Evolutionary conservation across 2,329 filamentous ascomycete genomes (phyloP), one percentile per base, ranked within the genome.

Genomic region (Myriosclerotinia curreyana): DNA sequence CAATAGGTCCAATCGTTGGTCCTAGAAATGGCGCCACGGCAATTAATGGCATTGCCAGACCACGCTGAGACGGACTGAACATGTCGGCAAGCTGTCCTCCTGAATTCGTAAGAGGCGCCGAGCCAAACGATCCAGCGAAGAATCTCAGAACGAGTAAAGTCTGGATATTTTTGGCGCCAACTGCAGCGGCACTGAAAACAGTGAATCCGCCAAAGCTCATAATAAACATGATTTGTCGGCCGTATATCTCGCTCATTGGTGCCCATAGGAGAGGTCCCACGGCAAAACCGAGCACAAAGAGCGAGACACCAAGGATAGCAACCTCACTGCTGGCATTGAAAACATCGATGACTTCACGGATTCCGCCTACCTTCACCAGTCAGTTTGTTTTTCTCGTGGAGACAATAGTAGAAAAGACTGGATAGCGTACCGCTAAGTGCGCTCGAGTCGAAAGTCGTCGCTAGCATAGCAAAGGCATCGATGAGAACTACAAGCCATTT

Each of bases 1-100:
- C 82, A 55, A 90, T 86, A 1, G 89, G 89, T 0, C 88, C 67
- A 78, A 83, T 61, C 76, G 78, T 82, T 0, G 88, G 86, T 1
- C 87, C 87, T 63, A 90, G 77, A 73, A 89, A 89, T 0, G 87
- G 87, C 1, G 86, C 85, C 6, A 84, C 80, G 17, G 86, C 84
- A 69, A 89, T 91, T 38, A 88, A 72, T 36, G 82, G 81, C 66
- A 85, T 82, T 0, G 86, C 87, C 31, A 81, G 71, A 3, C 84
- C 84, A 66, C 84, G 75, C 58, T 85, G 75, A 1, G 76, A 74
- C 9, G 81, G 80, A n/a, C 77, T 69, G 65, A 86, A 86, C 75
- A 86, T 82, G 70, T 87, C 85, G 28, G 84, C 82, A 67, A 86
- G 40, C 40, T 31, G 28, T 31, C 28, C 28, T 31, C 28, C 28